Evolutionary conservation across 495 filamentous ascomycete species (phyloP), one percentile per base, ranked within the genome.

Genomic region (Podospora conica): DNA sequence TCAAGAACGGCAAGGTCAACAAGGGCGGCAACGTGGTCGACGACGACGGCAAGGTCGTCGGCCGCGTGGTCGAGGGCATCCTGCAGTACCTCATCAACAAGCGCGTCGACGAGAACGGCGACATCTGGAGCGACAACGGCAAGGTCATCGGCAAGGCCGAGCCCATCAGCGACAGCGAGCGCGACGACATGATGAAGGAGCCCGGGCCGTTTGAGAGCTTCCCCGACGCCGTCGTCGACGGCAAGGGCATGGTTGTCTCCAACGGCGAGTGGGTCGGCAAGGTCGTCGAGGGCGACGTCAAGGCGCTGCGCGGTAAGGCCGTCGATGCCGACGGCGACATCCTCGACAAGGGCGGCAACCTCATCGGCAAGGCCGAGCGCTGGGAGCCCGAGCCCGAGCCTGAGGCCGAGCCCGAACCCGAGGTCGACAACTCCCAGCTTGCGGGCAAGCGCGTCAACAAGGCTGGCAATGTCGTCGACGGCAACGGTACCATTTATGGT

Each of bases 371-470:
- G 61, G 91, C 90, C 24, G 90, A 92, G 73, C 82, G 91, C 31
- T 94, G 89, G 89, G 86, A 91, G 68, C 71, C 74, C 1, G 90
- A 90, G 29, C 86, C 90, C 59, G 86, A 84, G 66, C 68, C 74
- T 2, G 82, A 82, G 62, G 68, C 77, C 1, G 86, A 84, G 68
- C 74, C 76, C 3, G 82, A 80, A 59, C 61, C 75, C 1, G 79
- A 85, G 54, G 65, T 78, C 3, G 91, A 96, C 69, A 80, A 86
- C 56, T 92, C 89, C 3, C 76, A 83, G 15, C 81, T 96, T 6
- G 91, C 90, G 5, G 92, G 92, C 61, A 92, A 91, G 82, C 84
- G 87, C 5, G 89, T 95, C 72, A 96, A 96, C 79, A 95, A 95
- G 76, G 83, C 81, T 9, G 92, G 92, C 57, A 93, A 94, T 55